Evolutionary conservation across 305 asterid species (phyloP).

Genomic region (Fraxinus nigra): DNA sequence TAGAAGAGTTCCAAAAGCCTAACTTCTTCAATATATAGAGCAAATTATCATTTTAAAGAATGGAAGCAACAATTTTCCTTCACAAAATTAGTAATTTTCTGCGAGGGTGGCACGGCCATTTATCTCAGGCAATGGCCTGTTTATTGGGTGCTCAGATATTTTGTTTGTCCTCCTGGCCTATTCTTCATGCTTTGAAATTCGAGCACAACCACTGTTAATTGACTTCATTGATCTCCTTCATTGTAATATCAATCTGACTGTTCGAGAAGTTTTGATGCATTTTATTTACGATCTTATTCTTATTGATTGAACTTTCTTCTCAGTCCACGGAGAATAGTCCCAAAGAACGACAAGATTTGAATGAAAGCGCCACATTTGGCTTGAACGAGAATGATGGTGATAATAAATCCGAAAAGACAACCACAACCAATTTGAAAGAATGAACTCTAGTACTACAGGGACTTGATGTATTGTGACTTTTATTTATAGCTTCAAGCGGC

Average conservation of each 20-base stretch:
- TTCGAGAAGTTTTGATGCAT: neutral
- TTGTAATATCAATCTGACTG: neutral
- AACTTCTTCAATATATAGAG: neutral
- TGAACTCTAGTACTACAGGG: neutral
- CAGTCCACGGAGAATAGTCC: conserved; percentile 45
- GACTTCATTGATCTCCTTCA: neutral
- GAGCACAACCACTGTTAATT: neutral
- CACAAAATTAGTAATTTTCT: neutral
- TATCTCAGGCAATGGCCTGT: neutral
- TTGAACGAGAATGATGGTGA: conserved; percentile 59
- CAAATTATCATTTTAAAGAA: neutral
- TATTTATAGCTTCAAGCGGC: neutral
- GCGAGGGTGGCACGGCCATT: neutral
- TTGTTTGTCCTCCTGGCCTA: neutral
- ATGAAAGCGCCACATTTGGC: conserved; percentile 62
- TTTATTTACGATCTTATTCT: neutral
- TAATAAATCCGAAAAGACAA: conserved; percentile 37
- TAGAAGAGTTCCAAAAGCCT: neutral
- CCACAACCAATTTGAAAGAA: conserved; percentile 26
- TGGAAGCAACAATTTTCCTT: neutral
- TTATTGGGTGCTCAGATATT: neutral
- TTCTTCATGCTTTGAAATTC: neutral
- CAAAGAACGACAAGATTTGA: conserved; percentile 62
- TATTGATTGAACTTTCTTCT: conserved; percentile 11
- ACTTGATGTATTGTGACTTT: neutral